Conservation (phyloP, 305 asterid genomes). For the Rubia balearica region DNA sequence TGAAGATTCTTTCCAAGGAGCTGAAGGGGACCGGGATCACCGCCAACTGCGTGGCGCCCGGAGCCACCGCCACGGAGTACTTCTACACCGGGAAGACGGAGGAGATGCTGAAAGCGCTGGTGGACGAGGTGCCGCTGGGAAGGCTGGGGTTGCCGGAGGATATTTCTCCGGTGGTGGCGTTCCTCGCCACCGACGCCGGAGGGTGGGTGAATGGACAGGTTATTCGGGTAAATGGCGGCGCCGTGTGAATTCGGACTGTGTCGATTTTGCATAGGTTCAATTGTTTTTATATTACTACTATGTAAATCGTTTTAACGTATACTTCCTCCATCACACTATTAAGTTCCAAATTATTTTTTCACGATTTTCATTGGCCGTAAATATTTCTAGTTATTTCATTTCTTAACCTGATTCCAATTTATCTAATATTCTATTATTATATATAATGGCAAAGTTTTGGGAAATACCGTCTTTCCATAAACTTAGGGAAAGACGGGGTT, state of each 20-base stretch:
- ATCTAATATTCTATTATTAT: too few species aligned
- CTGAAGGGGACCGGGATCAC: constrained; percentile 65
- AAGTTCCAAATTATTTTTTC: too few species aligned
- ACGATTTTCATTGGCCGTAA: too few species aligned
- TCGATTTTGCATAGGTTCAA: too few species aligned
- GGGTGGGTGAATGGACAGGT: constrained; percentile 64
- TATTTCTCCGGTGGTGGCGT: constrained; percentile 41
- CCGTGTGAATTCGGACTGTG: constrained; percentile 4
- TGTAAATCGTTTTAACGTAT: too few species aligned
- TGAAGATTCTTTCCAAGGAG: constrained; percentile 64
- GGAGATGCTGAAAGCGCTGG: constrained; percentile 27
- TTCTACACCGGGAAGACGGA: constrained; percentile 46
- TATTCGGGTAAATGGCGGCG: constrained; percentile 54
- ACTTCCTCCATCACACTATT: too few species aligned
- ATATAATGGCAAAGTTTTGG: too few species aligned
- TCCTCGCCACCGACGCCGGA: constrained; percentile 47
- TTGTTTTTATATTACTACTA: too few species aligned
- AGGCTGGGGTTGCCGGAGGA: constrained; percentile 53
- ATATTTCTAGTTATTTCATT: too few species aligned
- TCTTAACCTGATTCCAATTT: too few species aligned
- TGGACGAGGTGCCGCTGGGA: constrained; percentile 37
- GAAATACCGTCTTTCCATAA: too few species aligned
- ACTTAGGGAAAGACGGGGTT: too few species aligned
- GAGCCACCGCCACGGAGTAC: constrained; percentile 59
- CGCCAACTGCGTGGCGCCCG: constrained; percentile 61